Conservation (phyloP, 148 eudicot genomes). For the Spergularia marina region DNA sequence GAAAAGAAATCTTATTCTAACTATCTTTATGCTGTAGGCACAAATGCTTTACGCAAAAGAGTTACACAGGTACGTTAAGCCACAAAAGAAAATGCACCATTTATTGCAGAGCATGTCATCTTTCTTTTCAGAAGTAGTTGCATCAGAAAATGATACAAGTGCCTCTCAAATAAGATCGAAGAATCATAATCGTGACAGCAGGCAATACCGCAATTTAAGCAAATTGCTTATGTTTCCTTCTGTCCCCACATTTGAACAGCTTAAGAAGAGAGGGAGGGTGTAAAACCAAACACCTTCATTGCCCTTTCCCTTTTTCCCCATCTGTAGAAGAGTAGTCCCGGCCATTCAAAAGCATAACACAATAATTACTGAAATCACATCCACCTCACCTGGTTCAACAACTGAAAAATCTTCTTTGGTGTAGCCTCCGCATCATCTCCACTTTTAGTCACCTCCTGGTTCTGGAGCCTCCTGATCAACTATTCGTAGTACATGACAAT, state of each 20-base stretch:
- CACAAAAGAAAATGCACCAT: neutral
- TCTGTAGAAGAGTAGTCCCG: neutral
- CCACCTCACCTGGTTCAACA: slow-evolving; percentile 69
- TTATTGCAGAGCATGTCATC: neutral
- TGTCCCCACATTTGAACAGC: neutral
- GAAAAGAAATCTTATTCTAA: too few species aligned
- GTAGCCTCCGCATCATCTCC: slow-evolving; percentile 60
- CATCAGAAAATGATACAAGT: neutral
- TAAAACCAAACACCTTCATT: neutral
- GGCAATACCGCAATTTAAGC: neutral
- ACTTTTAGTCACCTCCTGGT: slow-evolving; percentile 46
- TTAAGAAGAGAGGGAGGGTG: neutral
- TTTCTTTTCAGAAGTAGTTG: neutral
- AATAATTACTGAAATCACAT: neutral
- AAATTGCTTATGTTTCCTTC: neutral
- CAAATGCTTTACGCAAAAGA: neutral
- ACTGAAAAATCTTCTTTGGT: slow-evolving; percentile 78
- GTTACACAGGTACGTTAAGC: neutral
- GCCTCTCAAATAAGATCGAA: neutral
- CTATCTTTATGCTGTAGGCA: too few species aligned
- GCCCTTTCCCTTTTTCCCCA: neutral
- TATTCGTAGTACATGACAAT: slow-evolving; percentile 30
- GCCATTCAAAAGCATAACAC: neutral
- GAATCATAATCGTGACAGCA: neutral
- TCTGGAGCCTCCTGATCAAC: slow-evolving; percentile 76